Conservation (phyloP, 2,329 filamentous ascomycete genomes). For the Apiospora aurea region DNA sequence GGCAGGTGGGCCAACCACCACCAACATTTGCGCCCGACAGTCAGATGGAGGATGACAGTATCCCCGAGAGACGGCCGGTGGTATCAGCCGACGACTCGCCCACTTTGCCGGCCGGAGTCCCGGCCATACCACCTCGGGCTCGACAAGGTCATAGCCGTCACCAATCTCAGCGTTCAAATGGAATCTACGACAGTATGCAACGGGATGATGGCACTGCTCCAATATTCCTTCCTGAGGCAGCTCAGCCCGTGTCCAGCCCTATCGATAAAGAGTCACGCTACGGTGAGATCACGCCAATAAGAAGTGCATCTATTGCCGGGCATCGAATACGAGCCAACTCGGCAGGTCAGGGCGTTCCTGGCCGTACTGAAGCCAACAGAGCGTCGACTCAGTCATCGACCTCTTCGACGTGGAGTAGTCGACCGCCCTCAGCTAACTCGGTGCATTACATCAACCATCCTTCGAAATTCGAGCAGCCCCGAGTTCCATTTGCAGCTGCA, state of each 20-base stretch:
- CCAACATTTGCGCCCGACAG: slow-evolving; percentile 26
- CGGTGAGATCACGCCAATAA: slow-evolving; percentile 12
- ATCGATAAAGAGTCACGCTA: not conserved
- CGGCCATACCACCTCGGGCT: not conserved
- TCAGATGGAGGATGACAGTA: slow-evolving; percentile 32
- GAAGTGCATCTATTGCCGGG: not conserved
- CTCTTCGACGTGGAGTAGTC: slow-evolving; percentile 6
- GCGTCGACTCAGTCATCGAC: not conserved
- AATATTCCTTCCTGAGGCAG: not conserved
- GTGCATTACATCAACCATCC: not conserved
- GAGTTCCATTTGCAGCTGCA: not conserved
- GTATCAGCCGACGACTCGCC: slow-evolving; percentile 39
- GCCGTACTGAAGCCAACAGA: not conserved
- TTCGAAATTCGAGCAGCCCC: not conserved
- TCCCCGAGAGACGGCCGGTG: slow-evolving; percentile 34
- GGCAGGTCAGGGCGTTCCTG: not conserved
- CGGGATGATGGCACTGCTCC: not conserved
- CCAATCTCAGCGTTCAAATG: not conserved
- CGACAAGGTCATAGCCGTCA: not conserved
- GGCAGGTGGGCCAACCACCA: slow-evolving; percentile 46
- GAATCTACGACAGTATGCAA: not conserved
- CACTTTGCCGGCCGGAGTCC: slow-evolving; percentile 33
- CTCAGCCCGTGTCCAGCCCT: not conserved
- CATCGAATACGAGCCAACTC: slow-evolving; percentile 1
- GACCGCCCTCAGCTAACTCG: not conserved